Evolutionary conservation across 2,329 filamentous ascomycete genomes (phyloP).

Genomic region (Parastagonospora avenae): DNA sequence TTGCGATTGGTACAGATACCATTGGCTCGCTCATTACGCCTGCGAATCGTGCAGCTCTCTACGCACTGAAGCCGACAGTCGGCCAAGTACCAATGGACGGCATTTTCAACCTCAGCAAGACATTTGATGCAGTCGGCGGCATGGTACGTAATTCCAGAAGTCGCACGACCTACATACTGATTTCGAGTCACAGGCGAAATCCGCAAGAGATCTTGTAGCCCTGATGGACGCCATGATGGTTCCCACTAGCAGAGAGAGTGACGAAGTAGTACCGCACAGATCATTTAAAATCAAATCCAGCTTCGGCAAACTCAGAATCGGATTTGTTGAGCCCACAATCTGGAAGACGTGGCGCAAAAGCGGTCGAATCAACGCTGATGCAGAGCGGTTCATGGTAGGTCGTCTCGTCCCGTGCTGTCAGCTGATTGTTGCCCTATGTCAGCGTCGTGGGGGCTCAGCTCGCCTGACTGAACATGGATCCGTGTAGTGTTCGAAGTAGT

Average conservation of each 20-base stretch:
- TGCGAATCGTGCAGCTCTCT: slow-evolving; percentile 47
- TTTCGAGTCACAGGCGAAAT: slow-evolving; percentile 31
- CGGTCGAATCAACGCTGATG: slow-evolving; percentile 42
- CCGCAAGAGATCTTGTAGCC: slow-evolving; percentile 43
- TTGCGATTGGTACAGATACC: slow-evolving; percentile 49
- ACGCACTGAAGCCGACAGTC: slow-evolving; percentile 47
- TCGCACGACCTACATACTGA: slow-evolving; percentile 2
- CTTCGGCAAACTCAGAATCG: slow-evolving; percentile 39
- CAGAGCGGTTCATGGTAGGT: slow-evolving; percentile 46
- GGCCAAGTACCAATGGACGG: slow-evolving; percentile 45
- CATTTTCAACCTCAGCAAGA: slow-evolving; percentile 41
- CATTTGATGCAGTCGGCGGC: slow-evolving; percentile 41
- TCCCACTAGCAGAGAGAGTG: slow-evolving; percentile 34
- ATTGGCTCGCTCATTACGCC: slow-evolving; percentile 48
- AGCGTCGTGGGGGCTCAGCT: background rate
- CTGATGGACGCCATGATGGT: slow-evolving; percentile 40
- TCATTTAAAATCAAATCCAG: slow-evolving; percentile 41
- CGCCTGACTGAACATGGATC: slow-evolving; percentile 3
- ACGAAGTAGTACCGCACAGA: slow-evolving; percentile 23
- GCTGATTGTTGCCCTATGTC: slow-evolving; percentile 1
- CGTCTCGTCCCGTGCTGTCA: slow-evolving; percentile 1
- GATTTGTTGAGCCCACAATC: slow-evolving; percentile 44
- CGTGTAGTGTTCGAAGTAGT: slow-evolving; percentile 4
- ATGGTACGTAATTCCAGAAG: slow-evolving; percentile 26
- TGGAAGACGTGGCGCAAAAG: slow-evolving; percentile 44